A percentile compares a stretch with the other conserved stretches of the same genome.
Conservation (phyloP, 768 basidiomycete species). For the Mycena leptocephala region DNA sequence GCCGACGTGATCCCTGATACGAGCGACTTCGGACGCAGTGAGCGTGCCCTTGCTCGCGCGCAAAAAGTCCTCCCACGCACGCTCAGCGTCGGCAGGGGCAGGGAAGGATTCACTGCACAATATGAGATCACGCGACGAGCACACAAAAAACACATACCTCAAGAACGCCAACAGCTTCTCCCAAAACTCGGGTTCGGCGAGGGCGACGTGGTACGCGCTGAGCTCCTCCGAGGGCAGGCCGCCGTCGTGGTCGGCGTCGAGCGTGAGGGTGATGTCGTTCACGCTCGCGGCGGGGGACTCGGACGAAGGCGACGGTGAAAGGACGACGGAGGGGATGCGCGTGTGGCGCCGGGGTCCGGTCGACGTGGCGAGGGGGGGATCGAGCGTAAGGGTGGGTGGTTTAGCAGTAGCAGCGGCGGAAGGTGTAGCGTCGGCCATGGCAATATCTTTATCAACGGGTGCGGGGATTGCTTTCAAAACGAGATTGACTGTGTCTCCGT, state of each 20-base stretch:
- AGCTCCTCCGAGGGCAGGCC: conserved; percentile 60
- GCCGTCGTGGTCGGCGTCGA: conserved; percentile 68
- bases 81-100: conserved; percentile 74
- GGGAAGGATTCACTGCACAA: conserved; percentile 46
- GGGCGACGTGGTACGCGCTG: conserved; percentile 74
- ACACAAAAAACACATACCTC: conserved; percentile 56
- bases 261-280: conserved; percentile 76
- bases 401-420: too few species aligned
- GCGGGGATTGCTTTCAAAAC: conserved; percentile 83
- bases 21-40: conserved; percentile 90
- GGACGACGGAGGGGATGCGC: conserved; percentile 84
- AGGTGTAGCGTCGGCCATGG: conserved; percentile 37
- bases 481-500: conserved; percentile 88
- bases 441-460: conserved; percentile 35
- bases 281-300: conserved; percentile 40
- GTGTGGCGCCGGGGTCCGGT: conserved; percentile 60
- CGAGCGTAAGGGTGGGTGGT: conserved; percentile 39
- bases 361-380: conserved; percentile 38
- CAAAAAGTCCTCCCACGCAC: conserved; percentile 91
- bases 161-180: conserved; percentile 76
- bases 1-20: conserved; percentile 91
- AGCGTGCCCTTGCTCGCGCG: conserved; percentile 85
- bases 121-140: not conserved
- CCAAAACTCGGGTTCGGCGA: conserved; percentile 91
- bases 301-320: conserved; percentile 82